These are phyloP conservation scores for Leucogyrophana mollusca DNA, from an alignment of 768 basidiomycete genomes.

Conservation along the genomic window DNA sequence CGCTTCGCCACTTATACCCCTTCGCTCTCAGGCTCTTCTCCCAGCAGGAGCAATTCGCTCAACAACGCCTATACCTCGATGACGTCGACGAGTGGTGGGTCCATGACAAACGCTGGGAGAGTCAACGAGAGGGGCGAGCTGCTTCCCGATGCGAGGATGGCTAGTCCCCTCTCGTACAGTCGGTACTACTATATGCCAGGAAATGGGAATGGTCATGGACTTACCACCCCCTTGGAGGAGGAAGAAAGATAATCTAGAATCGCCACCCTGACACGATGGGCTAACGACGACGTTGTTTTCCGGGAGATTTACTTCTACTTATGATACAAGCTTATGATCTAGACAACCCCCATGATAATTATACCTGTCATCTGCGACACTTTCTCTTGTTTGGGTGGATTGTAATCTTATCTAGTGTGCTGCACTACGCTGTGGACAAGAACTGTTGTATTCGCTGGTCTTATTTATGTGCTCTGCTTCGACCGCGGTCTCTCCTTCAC, in stretches of 20 bases:
- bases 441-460: no score
- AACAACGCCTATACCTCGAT: conserved; percentile 25
- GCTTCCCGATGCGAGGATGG: conserved; percentile 4
- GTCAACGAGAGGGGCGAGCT: conserved; percentile 30
- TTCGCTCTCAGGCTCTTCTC: neutral
- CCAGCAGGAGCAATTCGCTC: conserved; percentile 11
- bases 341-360: no score
- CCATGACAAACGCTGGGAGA: conserved; percentile 4
- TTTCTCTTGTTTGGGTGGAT: no score
- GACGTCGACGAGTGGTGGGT: conserved; percentile 21
- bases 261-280: no score
- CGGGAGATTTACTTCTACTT: no score
- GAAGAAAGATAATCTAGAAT: neutral
- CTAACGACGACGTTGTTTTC: no score
- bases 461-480: no score
- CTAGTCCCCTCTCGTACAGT: conserved; percentile 10
- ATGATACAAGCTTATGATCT: no score
- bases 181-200: conserved; percentile 16
- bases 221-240: conserved; percentile 9
- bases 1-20: conserved; percentile 15
- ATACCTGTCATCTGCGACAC: no score
- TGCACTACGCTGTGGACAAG: no score
- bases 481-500: no score
- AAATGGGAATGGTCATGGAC: neutral
- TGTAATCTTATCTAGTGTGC: no score